Evolutionary conservation across 805 yeast species (phyloP).

Genomic region (Starmera quercuum): DNA sequence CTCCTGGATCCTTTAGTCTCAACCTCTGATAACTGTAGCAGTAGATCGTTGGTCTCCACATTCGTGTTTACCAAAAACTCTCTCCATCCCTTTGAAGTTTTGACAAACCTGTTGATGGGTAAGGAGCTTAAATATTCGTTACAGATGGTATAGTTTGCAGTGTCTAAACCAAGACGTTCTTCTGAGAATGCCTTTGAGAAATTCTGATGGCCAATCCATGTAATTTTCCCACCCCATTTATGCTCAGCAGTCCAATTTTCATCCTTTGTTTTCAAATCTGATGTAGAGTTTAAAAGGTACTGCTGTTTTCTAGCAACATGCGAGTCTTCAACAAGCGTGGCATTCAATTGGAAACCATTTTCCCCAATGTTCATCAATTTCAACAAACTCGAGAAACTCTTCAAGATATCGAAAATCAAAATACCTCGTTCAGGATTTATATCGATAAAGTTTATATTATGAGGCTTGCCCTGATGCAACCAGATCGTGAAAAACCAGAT

Average conservation of each 20-base stretch:
- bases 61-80: slow-evolving; percentile 61
- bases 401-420: slow-evolving; percentile 56
- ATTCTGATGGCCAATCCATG: slow-evolving; percentile 50
- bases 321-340: slow-evolving; percentile 64
- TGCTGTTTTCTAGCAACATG: slow-evolving; percentile 55
- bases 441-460: slow-evolving; percentile 51
- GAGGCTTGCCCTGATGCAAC: slow-evolving; percentile 47
- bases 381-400: slow-evolving; percentile 35
- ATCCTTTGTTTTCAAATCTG: slow-evolving; percentile 2
- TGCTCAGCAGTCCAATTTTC: slow-evolving; percentile 11
- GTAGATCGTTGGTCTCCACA: slow-evolving; percentile 30
- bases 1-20: slow-evolving; percentile 57
- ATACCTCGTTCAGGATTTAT: slow-evolving; percentile 88
- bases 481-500: slow-evolving; percentile 60
- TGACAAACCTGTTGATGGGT: slow-evolving; percentile 64
- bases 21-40: slow-evolving; percentile 46
- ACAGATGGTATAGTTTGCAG: slow-evolving; percentile 63
- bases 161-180: slow-evolving; percentile 38
- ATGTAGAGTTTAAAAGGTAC: slow-evolving; percentile 38
- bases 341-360: no score
- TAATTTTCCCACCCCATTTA: slow-evolving; percentile 42
- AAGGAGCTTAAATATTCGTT: slow-evolving; percentile 87
- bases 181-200: neutral
- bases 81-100: slow-evolving; percentile 67
- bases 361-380: slow-evolving; percentile 10